phyloP scores from a whole-genome alignment of 768 basidiomycete genomes.

The Kwoniella sp. region DNA sequence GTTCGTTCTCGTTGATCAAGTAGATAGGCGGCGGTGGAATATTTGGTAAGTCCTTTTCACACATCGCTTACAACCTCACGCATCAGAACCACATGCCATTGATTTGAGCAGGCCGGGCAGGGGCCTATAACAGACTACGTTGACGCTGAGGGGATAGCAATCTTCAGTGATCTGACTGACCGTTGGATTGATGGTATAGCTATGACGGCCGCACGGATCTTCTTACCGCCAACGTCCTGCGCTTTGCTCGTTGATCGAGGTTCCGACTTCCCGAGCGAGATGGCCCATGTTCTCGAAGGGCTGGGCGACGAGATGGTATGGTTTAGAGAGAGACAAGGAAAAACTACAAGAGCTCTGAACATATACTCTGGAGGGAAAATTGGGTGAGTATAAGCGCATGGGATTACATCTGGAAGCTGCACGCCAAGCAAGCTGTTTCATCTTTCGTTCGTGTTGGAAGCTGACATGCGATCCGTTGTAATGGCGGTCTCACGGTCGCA shows the following conservation, averaged over 20 bases:
- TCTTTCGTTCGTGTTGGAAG: too few relatives aligned
- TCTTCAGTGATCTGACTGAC: too few relatives aligned
- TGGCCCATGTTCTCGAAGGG: slow-evolving; percentile 18
- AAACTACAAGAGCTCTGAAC: slow-evolving; percentile 47
- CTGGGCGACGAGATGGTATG: slow-evolving; percentile 41
- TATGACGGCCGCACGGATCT: slow-evolving; percentile 41
- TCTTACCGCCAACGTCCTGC: slow-evolving; percentile 38
- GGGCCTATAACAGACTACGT: too few relatives aligned
- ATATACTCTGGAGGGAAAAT: slow-evolving; percentile 40
- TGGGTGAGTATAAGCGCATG: slow-evolving; percentile 28
- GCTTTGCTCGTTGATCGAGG: slow-evolving; percentile 43
- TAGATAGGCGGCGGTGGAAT: slow-evolving; percentile 51
- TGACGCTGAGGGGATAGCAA: too few relatives aligned
- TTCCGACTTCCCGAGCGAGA: slow-evolving; percentile 36
- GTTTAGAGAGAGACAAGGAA: slow-evolving; percentile 29
- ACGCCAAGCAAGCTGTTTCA: too few relatives aligned
- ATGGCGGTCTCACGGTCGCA: slow-evolving; percentile 10
- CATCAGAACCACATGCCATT: too few relatives aligned
- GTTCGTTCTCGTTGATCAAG: slow-evolving; percentile 5
- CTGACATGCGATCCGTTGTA: too few relatives aligned
- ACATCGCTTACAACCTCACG: too few relatives aligned
- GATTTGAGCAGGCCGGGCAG: too few relatives aligned
- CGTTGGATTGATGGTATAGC: slow-evolving; percentile 24
- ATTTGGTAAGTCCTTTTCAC: slow-evolving; percentile 29
- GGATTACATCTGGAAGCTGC: not conserved